phyloP scores from a whole-genome alignment of 2,329 filamentous ascomycete species.

The Scortechinia acanthostroma region DNA sequence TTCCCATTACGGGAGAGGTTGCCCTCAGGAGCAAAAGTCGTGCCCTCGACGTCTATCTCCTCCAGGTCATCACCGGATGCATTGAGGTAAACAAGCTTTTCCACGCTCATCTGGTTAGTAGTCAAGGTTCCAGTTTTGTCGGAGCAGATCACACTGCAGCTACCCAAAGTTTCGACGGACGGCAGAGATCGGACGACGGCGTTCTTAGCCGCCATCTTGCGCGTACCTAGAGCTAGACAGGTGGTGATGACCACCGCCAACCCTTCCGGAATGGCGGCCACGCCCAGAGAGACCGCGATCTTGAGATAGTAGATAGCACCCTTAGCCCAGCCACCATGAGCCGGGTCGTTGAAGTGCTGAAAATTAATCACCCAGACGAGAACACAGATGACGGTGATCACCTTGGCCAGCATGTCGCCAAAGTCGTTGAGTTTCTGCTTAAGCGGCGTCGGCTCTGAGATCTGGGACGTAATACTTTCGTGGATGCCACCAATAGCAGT shows the following conservation, averaged over 20 bases:
- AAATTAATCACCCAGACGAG: slow-evolving; percentile 98
- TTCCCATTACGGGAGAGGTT: slow-evolving; percentile 65
- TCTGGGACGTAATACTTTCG: slow-evolving; percentile 95
- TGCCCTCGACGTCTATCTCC: slow-evolving; percentile 84
- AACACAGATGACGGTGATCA: slow-evolving; percentile 94
- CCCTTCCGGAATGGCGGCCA: slow-evolving; percentile 95
- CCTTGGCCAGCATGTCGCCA: slow-evolving; percentile 90
- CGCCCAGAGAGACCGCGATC: slow-evolving; percentile 95
- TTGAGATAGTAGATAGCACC: slow-evolving; percentile 99
- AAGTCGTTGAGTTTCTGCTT: slow-evolving; percentile 99
- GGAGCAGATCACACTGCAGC: slow-evolving; percentile 98
- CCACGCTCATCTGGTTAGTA: slow-evolving; percentile 99
- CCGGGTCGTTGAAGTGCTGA: slow-evolving; percentile 89
- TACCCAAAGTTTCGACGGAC: slow-evolving; percentile 94
- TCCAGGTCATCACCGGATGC: slow-evolving; percentile 69
- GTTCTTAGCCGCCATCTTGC: slow-evolving; percentile 98
- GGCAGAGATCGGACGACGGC: slow-evolving; percentile 92
- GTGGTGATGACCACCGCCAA: slow-evolving; percentile 98
- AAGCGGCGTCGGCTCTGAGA: slow-evolving; percentile 90
- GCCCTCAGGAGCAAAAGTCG: slow-evolving; percentile 81
- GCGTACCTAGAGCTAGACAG: slow-evolving; percentile 86
- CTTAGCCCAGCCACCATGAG: slow-evolving; percentile 88
- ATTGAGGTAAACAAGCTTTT: slow-evolving; percentile 79
- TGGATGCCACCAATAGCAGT: slow-evolving; percentile 98
- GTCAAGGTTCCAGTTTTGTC: slow-evolving; percentile 98